Evolutionary conservation across 2,329 filamentous ascomycete genomes (phyloP).

Genomic region (Colletotrichum navitas): DNA sequence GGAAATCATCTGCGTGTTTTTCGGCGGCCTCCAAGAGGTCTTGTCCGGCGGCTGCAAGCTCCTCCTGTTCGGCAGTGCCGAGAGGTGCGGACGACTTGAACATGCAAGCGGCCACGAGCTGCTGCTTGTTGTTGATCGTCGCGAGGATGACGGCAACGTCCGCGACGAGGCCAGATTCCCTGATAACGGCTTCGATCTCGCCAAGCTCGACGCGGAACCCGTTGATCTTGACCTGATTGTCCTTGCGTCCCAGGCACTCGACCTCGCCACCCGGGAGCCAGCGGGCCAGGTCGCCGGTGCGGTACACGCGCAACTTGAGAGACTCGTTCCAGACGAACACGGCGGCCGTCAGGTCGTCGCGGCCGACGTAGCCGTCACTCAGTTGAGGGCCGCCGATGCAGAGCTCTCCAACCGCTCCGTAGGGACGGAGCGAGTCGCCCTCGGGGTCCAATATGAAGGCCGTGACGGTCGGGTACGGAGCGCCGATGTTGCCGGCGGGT

Average conservation of each 20-base stretch:
- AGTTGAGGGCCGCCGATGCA: slow-evolving; percentile 44
- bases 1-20: not conserved
- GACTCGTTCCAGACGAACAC: slow-evolving; percentile 28
- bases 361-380: slow-evolving; percentile 42
- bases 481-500: slow-evolving; percentile 11
- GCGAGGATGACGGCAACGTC: not conserved
- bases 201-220: slow-evolving; percentile 44
- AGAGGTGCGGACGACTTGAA: not conserved
- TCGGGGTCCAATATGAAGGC: slow-evolving; percentile 20
- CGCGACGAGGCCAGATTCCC: slow-evolving; percentile 19
- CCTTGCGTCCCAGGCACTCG: slow-evolving; percentile 43
- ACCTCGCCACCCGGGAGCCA: slow-evolving; percentile 41
- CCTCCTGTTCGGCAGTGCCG: not conserved
- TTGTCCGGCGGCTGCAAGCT: too few relatives aligned
- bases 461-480: slow-evolving; percentile 19
- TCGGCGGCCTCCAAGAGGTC: not conserved
- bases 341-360: slow-evolving; percentile 31
- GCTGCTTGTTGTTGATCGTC: not conserved
- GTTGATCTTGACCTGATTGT: slow-evolving; percentile 44
- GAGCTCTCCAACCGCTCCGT: slow-evolving; percentile 44
- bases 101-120: slow-evolving; percentile 8
- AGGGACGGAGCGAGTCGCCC: slow-evolving; percentile 23
- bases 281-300: slow-evolving; percentile 42
- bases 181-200: slow-evolving; percentile 44
- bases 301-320: slow-evolving; percentile 39